phyloP scores from a whole-genome alignment of 2,329 filamentous ascomycete species.

The Pestalotiopsis fici region DNA sequence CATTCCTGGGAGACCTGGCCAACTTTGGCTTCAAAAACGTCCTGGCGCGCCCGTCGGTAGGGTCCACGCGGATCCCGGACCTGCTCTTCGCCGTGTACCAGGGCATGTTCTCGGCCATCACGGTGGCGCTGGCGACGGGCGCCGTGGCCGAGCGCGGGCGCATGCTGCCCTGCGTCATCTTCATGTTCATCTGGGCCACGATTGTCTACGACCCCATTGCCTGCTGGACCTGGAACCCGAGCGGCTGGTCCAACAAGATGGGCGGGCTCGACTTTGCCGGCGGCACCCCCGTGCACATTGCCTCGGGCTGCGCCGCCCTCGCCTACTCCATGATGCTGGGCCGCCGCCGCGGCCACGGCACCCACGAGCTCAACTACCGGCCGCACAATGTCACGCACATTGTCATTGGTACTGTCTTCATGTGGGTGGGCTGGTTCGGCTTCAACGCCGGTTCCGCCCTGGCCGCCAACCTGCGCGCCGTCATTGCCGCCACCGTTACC shows the following conservation, averaged over 20 bases:
- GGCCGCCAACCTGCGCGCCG: conserved; percentile 77
- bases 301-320: conserved; percentile 79
- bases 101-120: conserved; percentile 86
- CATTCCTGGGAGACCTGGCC: conserved; percentile 74
- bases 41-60: conserved; percentile 74
- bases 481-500: conserved; percentile 86
- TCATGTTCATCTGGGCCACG: conserved; percentile 92
- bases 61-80: conserved; percentile 73
- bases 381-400: conserved; percentile 94
- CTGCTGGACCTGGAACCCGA: conserved; percentile 91
- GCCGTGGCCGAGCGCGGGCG: conserved; percentile 85
- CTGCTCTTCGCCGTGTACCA: conserved; percentile 84
- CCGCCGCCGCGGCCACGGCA: conserved; percentile 81
- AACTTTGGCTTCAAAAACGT: conserved; percentile 82
- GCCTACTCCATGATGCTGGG: conserved; percentile 88
- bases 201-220: conserved; percentile 90
- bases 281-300: conserved; percentile 87
- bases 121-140: conserved; percentile 80
- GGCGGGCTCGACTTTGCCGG: conserved; percentile 88
- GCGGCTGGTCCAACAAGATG: conserved; percentile 77
- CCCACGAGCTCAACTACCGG: conserved; percentile 86
- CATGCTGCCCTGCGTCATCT: conserved; percentile 85
- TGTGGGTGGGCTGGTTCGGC: conserved; percentile 95
- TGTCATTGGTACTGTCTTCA: conserved; percentile 88
- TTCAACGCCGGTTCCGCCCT: conserved; percentile 89